Percentiles rank a stretch among this genome's conserved stretches.
Conservation (phyloP, 2,329 filamentous ascomycete genomes). For the Cordyceps javanica region DNA sequence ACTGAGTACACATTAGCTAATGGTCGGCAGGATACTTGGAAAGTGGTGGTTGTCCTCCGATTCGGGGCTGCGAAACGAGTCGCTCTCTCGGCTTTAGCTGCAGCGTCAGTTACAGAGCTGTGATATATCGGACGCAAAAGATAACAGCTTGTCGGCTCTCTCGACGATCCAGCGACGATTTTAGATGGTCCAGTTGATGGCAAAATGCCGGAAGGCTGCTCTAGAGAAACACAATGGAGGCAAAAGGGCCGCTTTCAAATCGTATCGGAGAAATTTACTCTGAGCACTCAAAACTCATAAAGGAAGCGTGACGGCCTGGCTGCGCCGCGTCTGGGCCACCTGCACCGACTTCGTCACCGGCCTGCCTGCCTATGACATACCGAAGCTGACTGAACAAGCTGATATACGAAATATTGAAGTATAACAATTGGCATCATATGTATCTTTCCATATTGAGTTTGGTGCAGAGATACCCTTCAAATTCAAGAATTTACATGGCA, state of each 20-base stretch:
- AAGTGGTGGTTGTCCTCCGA: neutral
- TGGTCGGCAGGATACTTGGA: neutral
- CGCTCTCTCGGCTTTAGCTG: neutral
- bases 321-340: too few species aligned
- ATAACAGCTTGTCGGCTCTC: neutral
- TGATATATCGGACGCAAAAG: neutral
- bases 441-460: too few species aligned
- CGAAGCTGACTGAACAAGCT: too few species aligned
- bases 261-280: neutral
- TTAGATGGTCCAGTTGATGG: conserved; percentile 6
- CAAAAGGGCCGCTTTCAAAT: neutral
- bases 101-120: neutral
- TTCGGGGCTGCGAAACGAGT: neutral
- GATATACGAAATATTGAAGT: too few species aligned
- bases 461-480: too few species aligned
- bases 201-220: neutral
- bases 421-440: too few species aligned
- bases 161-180: neutral
- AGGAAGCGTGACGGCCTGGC: too few species aligned
- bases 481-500: too few species aligned
- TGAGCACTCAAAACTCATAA: neutral
- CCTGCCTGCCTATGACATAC: too few species aligned
- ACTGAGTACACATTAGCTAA: neutral
- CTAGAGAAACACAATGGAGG: neutral
- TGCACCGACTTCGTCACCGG: too few species aligned